phyloP scores from a whole-genome alignment of 2,329 filamentous ascomycete species.

The Fusarium mundagurra region DNA sequence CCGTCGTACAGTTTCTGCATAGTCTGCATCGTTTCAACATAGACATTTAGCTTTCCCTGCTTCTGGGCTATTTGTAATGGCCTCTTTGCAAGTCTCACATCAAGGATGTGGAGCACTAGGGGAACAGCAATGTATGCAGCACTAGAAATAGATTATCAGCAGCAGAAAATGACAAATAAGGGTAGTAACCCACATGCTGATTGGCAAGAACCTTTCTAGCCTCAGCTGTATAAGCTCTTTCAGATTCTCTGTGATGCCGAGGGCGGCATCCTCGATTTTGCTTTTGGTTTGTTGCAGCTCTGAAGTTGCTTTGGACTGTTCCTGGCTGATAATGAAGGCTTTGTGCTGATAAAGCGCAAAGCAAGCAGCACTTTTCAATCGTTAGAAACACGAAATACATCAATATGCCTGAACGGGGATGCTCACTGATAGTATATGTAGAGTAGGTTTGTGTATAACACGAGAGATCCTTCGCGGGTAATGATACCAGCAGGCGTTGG shows the following conservation, averaged over 20 bases:
- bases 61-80: conserved; percentile 22
- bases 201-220: conserved; percentile 14
- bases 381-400: background rate
- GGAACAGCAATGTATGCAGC: conserved; percentile 24
- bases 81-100: conserved; percentile 21
- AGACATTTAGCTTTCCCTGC: conserved; percentile 16
- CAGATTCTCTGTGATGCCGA: conserved; percentile 14
- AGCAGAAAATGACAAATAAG: too few species aligned
- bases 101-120: conserved; percentile 16
- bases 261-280: conserved; percentile 4
- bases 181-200: conserved; percentile 19
- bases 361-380: conserved; percentile 3
- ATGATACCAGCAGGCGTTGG: background rate
- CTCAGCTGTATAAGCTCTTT: conserved; percentile 23
- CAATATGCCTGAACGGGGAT: fast-evolving
- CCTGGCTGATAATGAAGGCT: conserved; percentile 9
- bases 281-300: background rate
- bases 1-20: conserved; percentile 21
- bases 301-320: background rate
- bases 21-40: conserved; percentile 16
- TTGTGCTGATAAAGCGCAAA: conserved; percentile 21
- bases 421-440: conserved; percentile 13
- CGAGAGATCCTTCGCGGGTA: background rate
- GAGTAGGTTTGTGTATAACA: background rate
- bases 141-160: background rate